Evolutionary conservation across 495 filamentous ascomycete genomes (phyloP), one percentile per base, ranked within the genome.

Genomic region (Penicillium nucicola): DNA sequence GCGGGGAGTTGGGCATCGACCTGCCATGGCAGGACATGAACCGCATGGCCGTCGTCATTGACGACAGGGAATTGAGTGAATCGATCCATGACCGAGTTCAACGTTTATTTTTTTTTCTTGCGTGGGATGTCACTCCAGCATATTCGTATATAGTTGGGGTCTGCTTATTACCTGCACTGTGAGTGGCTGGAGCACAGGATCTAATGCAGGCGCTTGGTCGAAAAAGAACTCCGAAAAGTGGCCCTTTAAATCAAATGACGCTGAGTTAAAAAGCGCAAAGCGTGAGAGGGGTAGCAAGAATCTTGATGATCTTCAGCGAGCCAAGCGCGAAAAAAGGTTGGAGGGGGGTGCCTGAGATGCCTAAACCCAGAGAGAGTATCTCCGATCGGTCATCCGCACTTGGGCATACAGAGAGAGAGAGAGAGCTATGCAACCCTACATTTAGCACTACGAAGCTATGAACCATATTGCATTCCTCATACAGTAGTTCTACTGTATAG

Each of bases 1-100:
- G 52, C 23, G 5, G 65, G 50, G 37, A 66, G 48, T 35, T 33
- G 50, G 10, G 15, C 13, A 41, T 61, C 55, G 42, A 62, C 49
- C 22, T 50, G 49, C 57, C 64, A 68, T 43, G 52, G 44, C 35
- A 57, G 13, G 28, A 52, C 43, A 32, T 58, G 41, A 30, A 39
- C 37, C 39, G 48, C 57, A 46, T 55, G 33, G 28, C 56, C 49
- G 13, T 62, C 51, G 42, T 48, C 34, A 7, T 41, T 43, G 28
- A 53, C 22, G 39, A 45, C 34, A 5, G 60, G 62, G 14, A 69
- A 64, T 37, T 38, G 50, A 2, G 64, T 66, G 15, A 59, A 50
- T 40, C 50, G 53, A 42, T 65, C 50, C 55, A 66, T 67, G 37
- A 45, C 40, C 23, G 8, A 8, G 22, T 19, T 17, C 32, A 4